Evolutionary conservation across 2,329 filamentous ascomycete genomes (phyloP).

Genomic region (Xylariaceae sp.): DNA sequence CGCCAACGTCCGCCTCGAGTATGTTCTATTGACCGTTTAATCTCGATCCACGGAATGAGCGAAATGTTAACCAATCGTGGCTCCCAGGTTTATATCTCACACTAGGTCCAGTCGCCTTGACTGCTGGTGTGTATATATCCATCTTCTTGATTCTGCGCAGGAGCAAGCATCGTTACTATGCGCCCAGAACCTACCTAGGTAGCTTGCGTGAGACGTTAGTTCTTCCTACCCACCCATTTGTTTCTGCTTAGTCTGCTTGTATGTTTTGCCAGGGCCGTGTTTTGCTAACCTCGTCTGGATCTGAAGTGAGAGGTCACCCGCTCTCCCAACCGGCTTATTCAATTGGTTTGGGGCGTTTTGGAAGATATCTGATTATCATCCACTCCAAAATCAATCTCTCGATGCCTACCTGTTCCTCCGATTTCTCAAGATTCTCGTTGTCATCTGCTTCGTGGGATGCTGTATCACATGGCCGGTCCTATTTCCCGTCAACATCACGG

Average conservation of each 20-base stretch:
- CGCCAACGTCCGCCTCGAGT: slow-evolving; percentile 24
- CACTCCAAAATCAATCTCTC: slow-evolving; percentile 84
- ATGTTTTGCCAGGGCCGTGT: not conserved
- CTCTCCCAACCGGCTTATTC: slow-evolving; percentile 55
- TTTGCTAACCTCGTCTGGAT: slow-evolving; percentile 8
- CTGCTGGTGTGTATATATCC: slow-evolving; percentile 37
- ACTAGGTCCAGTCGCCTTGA: slow-evolving; percentile 36
- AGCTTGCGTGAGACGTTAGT: slow-evolving; percentile 39
- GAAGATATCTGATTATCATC: slow-evolving; percentile 66
- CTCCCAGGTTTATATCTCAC: slow-evolving; percentile 39
- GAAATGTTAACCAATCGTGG: slow-evolving; percentile 16
- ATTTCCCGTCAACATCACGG: slow-evolving; percentile 81
- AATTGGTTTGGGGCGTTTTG: slow-evolving; percentile 66
- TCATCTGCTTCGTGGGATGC: slow-evolving; percentile 78
- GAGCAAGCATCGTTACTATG: slow-evolving; percentile 44
- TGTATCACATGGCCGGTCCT: slow-evolving; percentile 82
- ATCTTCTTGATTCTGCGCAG: slow-evolving; percentile 43
- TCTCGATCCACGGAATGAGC: not conserved
- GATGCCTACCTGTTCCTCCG: slow-evolving; percentile 89
- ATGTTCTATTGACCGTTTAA: slow-evolving; percentile 9
- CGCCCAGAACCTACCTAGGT: slow-evolving; percentile 46
- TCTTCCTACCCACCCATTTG: not conserved
- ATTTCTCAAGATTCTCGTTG: slow-evolving; percentile 70
- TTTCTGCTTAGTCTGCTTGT: not conserved
- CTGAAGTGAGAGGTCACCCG: slow-evolving; percentile 51